phyloP scores from a whole-genome alignment of 1,139 yeast species.

The Kluyveromyces marxianus region DNA sequence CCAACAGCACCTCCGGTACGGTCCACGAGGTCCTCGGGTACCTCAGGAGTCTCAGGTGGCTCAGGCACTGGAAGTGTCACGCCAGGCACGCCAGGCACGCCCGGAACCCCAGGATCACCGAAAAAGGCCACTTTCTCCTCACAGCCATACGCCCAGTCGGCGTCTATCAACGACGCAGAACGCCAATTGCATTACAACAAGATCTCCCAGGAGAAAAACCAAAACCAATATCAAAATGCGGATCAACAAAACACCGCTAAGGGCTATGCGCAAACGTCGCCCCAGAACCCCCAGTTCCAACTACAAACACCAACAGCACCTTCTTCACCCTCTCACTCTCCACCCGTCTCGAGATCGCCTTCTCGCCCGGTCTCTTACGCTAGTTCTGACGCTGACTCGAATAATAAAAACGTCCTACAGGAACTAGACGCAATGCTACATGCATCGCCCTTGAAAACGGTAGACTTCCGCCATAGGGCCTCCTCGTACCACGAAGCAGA shows the following conservation, averaged over 20 bases:
- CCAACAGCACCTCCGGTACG: neutral
- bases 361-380: neutral
- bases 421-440: conserved; percentile 2
- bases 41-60: neutral
- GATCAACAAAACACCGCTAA: no score
- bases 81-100: no score
- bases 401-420: conserved; percentile 1
- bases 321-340: no score
- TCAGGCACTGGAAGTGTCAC: neutral
- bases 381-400: neutral
- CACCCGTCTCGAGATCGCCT: no score
- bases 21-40: neutral
- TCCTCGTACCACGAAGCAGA: conserved; percentile 4
- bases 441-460: conserved; percentile 1
- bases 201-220: no score
- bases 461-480: conserved; percentile 1
- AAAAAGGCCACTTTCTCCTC: conserved; percentile 2
- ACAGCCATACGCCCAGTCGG: conserved; percentile 2
- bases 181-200: neutral
- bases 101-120: neutral
- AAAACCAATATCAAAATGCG: no score
- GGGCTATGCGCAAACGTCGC: neutral
- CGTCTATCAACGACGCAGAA: conserved; percentile 2
- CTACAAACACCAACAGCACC: no score
- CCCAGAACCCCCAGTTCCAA: neutral